Conservation (phyloP, 176 grass and related monocot species). For the Zoysia japonica region DNA sequence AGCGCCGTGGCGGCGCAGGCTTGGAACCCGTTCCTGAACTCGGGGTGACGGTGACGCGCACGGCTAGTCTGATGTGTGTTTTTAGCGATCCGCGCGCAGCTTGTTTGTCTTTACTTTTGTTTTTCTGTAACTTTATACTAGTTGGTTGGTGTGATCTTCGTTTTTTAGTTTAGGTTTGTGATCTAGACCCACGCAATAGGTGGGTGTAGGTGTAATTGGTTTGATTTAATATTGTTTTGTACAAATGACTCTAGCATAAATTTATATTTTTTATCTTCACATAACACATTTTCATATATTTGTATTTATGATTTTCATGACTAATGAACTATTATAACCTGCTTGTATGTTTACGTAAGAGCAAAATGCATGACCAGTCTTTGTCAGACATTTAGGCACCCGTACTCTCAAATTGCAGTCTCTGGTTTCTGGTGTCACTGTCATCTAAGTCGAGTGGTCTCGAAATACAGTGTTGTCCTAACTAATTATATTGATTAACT, state of each 20-base stretch:
- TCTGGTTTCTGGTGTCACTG: no score
- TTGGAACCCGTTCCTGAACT: slow-evolving; percentile 39
- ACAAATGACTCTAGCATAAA: background rate
- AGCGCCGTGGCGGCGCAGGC: background rate
- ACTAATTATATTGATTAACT: no score
- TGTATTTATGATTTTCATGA: no score
- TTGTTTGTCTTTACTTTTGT: background rate
- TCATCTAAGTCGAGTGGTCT: no score
- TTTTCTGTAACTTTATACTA: background rate
- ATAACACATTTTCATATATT: no score
- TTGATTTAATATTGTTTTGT: background rate
- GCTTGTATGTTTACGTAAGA: no score
- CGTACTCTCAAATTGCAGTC: no score
- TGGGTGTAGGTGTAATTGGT: slow-evolving; percentile 7
- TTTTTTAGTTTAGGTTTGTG: background rate
- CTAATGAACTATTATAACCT: no score
- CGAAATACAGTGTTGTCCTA: no score
- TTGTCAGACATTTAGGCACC: no score
- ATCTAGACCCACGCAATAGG: background rate
- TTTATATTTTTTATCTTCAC: background rate
- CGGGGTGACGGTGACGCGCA: background rate
- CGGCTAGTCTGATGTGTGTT: background rate
- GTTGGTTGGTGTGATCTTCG: background rate
- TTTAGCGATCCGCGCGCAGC: background rate
- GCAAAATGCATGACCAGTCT: no score